These are phyloP conservation scores for Aspergillus pseudoviridinutans DNA, from an alignment of 2,329 filamentous ascomycete genomes.

Conservation along the genomic window DNA sequence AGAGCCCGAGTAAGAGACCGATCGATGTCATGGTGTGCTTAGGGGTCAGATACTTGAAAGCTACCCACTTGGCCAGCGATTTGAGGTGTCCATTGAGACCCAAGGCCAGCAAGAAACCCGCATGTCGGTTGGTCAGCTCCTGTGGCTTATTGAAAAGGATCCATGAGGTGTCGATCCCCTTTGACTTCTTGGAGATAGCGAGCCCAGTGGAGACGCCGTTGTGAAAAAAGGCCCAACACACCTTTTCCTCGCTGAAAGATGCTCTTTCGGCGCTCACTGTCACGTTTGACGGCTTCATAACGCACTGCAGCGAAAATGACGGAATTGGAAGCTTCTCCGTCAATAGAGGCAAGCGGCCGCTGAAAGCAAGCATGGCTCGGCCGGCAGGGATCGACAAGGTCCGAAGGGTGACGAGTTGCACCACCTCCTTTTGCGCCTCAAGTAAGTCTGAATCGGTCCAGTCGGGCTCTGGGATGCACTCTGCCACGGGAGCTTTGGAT, in stretches of 20 bases:
- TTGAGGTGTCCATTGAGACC: constrained; percentile 95
- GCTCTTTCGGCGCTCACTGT: constrained; percentile 89
- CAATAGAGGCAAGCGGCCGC: constrained; percentile 78
- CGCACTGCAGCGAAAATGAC: constrained; percentile 86
- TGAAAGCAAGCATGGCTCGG: constrained; percentile 81
- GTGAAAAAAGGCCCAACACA: constrained; percentile 98
- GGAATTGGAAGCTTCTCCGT: constrained; percentile 88
- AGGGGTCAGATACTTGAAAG: constrained; percentile 97
- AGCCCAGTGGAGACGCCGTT: constrained; percentile 90
- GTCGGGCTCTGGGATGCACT: constrained; percentile 67
- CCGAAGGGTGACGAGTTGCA: constrained; percentile 78
- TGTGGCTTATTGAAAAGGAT: constrained; percentile 96
- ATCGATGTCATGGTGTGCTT: constrained; percentile 99
- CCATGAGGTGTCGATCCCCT: constrained; percentile 97
- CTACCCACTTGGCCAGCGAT: constrained; percentile 92
- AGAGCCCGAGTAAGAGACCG: constrained; percentile 84
- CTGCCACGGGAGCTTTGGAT: constrained; percentile 71
- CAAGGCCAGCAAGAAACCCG: constrained; percentile 84
- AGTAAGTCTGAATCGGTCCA: constrained; percentile 85
- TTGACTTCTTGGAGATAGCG: constrained; percentile 82
- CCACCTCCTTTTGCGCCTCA: constrained; percentile 87
- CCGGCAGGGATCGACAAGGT: constrained; percentile 87
- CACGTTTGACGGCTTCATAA: constrained; percentile 87
- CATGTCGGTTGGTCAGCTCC: constrained; percentile 92
- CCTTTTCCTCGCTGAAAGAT: constrained; percentile 89